phyloP scores from a whole-genome alignment of 2,329 filamentous ascomycete genomes.

The Monosporascus sp. region DNA sequence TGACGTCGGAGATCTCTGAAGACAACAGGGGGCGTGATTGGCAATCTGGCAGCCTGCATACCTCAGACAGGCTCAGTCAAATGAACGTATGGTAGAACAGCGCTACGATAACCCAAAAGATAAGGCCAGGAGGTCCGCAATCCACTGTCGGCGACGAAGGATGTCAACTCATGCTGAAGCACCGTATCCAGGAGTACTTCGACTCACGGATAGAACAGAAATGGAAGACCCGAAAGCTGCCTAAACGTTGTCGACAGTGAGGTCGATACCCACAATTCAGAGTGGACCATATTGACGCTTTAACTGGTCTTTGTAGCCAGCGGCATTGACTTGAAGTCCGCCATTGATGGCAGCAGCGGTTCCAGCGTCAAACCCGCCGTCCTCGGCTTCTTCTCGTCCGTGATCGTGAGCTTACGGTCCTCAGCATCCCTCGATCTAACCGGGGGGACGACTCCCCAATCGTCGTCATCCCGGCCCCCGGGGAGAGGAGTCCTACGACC shows the following conservation, averaged over 20 bases:
- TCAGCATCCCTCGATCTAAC: too few relatives aligned
- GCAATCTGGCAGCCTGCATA: slow-evolving; percentile 11
- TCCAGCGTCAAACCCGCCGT: too few relatives aligned
- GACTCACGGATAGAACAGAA: slow-evolving; percentile 42
- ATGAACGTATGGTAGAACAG: slow-evolving; percentile 37
- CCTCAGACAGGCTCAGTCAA: slow-evolving; percentile 35
- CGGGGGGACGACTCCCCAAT: too few relatives aligned
- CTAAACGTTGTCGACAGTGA: slow-evolving; percentile 63
- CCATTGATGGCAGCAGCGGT: too few relatives aligned
- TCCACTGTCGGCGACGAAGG: slow-evolving; percentile 25
- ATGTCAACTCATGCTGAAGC: background rate
- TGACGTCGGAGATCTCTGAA: slow-evolving; percentile 5
- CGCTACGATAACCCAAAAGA: slow-evolving; percentile 37
- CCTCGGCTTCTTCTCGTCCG: too few relatives aligned
- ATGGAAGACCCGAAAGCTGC: slow-evolving; percentile 57
- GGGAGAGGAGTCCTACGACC: too few relatives aligned
- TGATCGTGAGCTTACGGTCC: too few relatives aligned
- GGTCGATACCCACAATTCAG: slow-evolving; percentile 52
- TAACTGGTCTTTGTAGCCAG: slow-evolving; percentile 58
- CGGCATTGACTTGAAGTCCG: slow-evolving; percentile 48
- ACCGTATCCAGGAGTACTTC: background rate
- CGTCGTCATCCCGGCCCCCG: too few relatives aligned
- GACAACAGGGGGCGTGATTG: background rate
- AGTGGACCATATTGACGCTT: slow-evolving; percentile 57
- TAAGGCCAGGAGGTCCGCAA: slow-evolving; percentile 35